Base-by-base conservation (phyloP, 805 yeast genomes). In the Wickerhamomyces strasburgensis region DNA sequence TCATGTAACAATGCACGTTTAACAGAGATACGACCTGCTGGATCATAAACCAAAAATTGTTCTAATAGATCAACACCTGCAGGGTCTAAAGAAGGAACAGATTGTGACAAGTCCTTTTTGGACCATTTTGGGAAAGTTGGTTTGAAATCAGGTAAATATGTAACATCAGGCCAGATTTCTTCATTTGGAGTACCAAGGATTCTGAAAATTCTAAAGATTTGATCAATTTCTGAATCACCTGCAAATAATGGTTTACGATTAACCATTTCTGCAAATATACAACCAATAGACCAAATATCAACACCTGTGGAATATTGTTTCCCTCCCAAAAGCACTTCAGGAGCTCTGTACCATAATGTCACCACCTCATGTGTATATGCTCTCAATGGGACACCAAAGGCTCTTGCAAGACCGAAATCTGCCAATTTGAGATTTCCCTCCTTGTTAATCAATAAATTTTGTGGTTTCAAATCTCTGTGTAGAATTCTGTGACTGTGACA, bases 301-400 rank as follows among this genome's bases (percentile, higher is more conserved):
- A 93, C 96, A 14, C 98, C 97, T 0, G 98, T 93, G 25, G 96
- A 86, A 61, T 93, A 93, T 55, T 93, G 97, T 49, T 94, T 85
- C 3, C 97, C 96, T 11, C 98, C 98, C 47, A 93, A 73, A 43
- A 93, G 67, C 39, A 93, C 86, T 63, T 93, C 98, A 4, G 98
- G 98, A 1, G 97, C 87, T 48, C 98, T 72, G 61, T 93, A 93
- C 98, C 98, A 93, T 49, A 93, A 67, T 0, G 98, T 93, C 33
- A 93, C 98, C 32, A 93, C 98, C 61, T 93, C 98, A 63, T 93
- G 97, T 10, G 98, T 90, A 57, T 90, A 93, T 2, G 96, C 95
- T 54, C 96, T 77, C 43, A 93, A 75, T 1, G 98, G 98, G 11
- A 93, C 96, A 35, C 98, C 98, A 61, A 88, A 93, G 0, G 97